Evolutionary conservation across 1,284 basidiomycete species (phyloP), one percentile per base, ranked within the genome.

Genomic region (Boletus smithii): DNA sequence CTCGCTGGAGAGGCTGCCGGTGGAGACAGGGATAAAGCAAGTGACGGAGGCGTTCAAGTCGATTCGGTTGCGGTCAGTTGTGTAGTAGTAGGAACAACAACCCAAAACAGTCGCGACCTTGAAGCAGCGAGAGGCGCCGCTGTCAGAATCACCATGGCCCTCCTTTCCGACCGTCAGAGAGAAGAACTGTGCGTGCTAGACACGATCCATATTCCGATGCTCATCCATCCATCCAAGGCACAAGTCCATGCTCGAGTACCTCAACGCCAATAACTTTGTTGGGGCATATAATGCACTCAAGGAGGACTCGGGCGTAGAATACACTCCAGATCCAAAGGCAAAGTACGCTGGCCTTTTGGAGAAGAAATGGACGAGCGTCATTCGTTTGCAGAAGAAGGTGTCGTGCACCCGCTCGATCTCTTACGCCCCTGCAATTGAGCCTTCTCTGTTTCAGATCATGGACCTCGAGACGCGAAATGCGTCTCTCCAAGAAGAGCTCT

Each of bases 331-430:
- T 72, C 81, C 90, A 14, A 91, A 88, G 61, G 83, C 87, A 41
- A 88, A 88, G 61, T 89, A 84, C 62, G 81, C 83, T 2, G 91
- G 91, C 0, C 71, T 95, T 49, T 70, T 95, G 51, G 92, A 92
- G 73, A 95, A 94, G 81, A 95, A 95, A 68, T 95, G 92, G 92
- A 94, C 91, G 22, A 88, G 86, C 61, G 90, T 95, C 18, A 93
- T 95, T 51, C 77, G 92, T 52, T 67, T 95, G 60, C 93, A 95
- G 73, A 92, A 94, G 75, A 95, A 95, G 83, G 91, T 88, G 57
- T 44, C 38, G 43, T 56, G 18, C 42, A 35, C 46, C 50, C 37
- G 10, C 51, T 23, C 35, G 27, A 27, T 50, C 46, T 33, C 44
- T 30, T 30, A 26, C 37, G 14, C 17, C n/a, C 30, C 30, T 36